Base-by-base conservation (phyloP, 805 yeast genomes). In the Candida fluviatilis region DNA sequence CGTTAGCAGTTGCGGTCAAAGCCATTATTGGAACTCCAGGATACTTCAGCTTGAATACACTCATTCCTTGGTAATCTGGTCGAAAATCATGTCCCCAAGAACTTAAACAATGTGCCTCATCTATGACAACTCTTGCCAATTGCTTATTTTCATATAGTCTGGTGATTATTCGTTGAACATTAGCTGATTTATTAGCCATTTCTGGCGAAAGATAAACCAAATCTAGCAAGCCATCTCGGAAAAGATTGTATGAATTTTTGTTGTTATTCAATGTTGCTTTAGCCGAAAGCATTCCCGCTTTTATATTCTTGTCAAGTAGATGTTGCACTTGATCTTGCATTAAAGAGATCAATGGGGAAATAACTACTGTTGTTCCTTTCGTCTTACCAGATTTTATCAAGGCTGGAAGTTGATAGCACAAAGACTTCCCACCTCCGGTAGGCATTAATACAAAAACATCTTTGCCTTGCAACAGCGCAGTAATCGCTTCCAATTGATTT, bases 71-170 rank as follows among this genome's bases (percentile, higher is more conserved):
- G 64, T 93, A 93, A 59, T 93, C 98, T 0, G 98, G 97, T 37
- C 99, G 72, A 59, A 93, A 93, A 60, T 93, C 99, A 61, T 93
- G 99, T 15, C 99, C 99, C 99, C 99, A 93, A 8, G 95, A 84
- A 37, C 96, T 87, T 32, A 93, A 95, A 72, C 99, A 93, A 63
- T 93, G 99, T 0, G 99, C 99, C 56, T 88, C 99, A 63, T 93
- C 99, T 32, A 93, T 88, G 8, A 93, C 96, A 27, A 93, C 73
- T 38, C 98, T 69, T 0, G 97, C 95, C 26, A 93, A 64, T 49
- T 67, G 64, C 11, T 73, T 66, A 19, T 70, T 71, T 13, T 69
- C 64, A 55, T 84, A 69, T 5, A 93, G 64, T 35, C 61, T 68
- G 8, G 69, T 60, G 38, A 93, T 78, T 0, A 82, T 81, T 38